A percentile compares a stretch with the other conserved stretches of the same genome.
phyloP scores from a whole-genome alignment of 495 filamentous ascomycete species.

The Lasiosphaeris hirsuta region DNA sequence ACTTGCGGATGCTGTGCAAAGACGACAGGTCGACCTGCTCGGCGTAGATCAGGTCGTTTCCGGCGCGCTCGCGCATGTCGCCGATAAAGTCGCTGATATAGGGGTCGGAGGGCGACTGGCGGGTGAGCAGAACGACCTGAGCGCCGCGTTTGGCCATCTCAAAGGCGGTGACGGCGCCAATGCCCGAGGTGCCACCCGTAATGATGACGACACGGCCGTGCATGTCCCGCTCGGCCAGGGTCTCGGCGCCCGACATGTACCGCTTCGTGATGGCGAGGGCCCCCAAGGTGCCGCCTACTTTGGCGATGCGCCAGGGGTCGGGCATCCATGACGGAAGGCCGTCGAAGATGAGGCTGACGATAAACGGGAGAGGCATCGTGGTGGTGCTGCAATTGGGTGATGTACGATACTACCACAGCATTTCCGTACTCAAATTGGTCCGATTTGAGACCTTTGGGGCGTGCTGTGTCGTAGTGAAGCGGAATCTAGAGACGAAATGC shows the following conservation, averaged over 20 bases:
- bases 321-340: slow-evolving; percentile 67
- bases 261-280: slow-evolving; percentile 67
- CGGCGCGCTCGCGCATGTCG: slow-evolving; percentile 74
- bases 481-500: too few species aligned
- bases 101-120: slow-evolving; percentile 71
- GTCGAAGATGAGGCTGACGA: slow-evolving; percentile 57
- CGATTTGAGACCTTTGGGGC: too few species aligned
- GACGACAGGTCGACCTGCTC: slow-evolving; percentile 89
- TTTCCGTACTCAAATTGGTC: neutral
- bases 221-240: slow-evolving; percentile 78
- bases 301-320: slow-evolving; percentile 56
- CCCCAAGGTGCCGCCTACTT: slow-evolving; percentile 54
- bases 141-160: slow-evolving; percentile 79
- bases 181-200: slow-evolving; percentile 92
- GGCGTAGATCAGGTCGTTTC: slow-evolving; percentile 88
- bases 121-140: slow-evolving; percentile 86
- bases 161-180: slow-evolving; percentile 72
- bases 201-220: slow-evolving; percentile 90
- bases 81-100: slow-evolving; percentile 92
- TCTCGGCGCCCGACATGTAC: slow-evolving; percentile 73
- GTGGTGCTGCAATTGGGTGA: neutral
- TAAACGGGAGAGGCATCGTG: slow-evolving; percentile 76
- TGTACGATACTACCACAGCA: slow-evolving; percentile 3
- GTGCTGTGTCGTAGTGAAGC: too few species aligned
- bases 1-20: slow-evolving; percentile 81